Base-by-base conservation (phyloP, 2,329 filamentous ascomycete species). In the Diaporthe nobilis region DNA sequence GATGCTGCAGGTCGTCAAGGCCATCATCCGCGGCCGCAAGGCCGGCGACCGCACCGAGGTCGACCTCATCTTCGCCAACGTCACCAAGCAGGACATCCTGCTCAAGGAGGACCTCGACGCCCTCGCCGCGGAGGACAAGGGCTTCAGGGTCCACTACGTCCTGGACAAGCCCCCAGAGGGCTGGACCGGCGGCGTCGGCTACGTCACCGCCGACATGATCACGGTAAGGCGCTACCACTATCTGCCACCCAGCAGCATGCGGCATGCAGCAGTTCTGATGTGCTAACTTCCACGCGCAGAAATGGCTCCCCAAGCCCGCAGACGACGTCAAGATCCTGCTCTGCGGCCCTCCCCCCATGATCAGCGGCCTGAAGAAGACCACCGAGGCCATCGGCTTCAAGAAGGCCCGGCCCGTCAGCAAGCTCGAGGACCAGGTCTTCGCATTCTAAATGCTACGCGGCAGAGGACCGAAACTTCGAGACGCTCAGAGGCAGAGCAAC, bases 381-480 rank as follows among this genome's bases (percentile, higher is more conserved):
- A 93, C 96, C 70, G 95, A 97, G 86, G 90, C 91, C 78, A 90
- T 98, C 28, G 97, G 97, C 75, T 99, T 94, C 89, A 91, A 94
- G 83, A 98, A 98, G 90, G 94, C 97, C 57, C 92, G 93, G 77
- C 95, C 96, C 60, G 96, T 98, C 81, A 98, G 96, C 92, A 98
- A 98, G 91, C 92, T 98, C 72, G 94, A 96, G 84, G 97, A 99
- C 85, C 97, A 98, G 86, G 95, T 99, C 80, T 99, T 99, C 88
- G 95, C 95, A 83, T 99, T 99, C 95, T 94, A 86, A 86, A 81
- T 67, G 47, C 13, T 55, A 55, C 34, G 10, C 9, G 15, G 39
- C n/a, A 34, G 47, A 22, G 4, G 22, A 28, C 25, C 22, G n/a
- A 20, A 31, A 42, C n/a, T 4, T 7, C 7, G n/a, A 37, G 7